Conservation (phyloP, 2,329 filamentous ascomycete species). For the Achaetomium macrosporum region DNA sequence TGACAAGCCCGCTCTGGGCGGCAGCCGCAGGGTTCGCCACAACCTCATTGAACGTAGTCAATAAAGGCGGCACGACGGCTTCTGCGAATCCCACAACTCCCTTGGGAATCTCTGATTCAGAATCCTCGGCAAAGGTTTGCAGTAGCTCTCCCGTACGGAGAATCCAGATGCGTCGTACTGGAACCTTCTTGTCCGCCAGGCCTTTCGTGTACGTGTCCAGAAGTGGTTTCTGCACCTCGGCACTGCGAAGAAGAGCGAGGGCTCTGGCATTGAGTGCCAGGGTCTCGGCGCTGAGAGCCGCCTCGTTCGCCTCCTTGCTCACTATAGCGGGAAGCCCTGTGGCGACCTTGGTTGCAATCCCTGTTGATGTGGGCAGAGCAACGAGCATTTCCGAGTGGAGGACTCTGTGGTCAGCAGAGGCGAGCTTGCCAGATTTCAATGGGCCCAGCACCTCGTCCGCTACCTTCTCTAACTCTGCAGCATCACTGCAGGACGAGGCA, state of each 20-base stretch:
- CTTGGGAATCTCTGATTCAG: constrained; percentile 37
- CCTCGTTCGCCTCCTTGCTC: constrained; percentile 83
- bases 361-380: constrained; percentile 52
- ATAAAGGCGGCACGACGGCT: constrained; percentile 47
- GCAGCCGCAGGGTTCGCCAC: constrained; percentile 70
- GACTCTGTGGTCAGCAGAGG: constrained; percentile 77
- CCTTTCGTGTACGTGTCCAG: constrained; percentile 74
- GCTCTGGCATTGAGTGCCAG: constrained; percentile 63
- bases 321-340: constrained; percentile 62
- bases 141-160: constrained; percentile 67
- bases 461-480: constrained; percentile 57
- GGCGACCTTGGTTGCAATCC: constrained; percentile 61
- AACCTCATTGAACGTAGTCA: constrained; percentile 72
- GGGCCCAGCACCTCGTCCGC: constrained; percentile 72
- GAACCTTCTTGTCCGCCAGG: constrained; percentile 74
- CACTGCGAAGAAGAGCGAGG: constrained; percentile 53
- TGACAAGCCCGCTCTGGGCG: constrained; percentile 75
- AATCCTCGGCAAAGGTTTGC: constrained; percentile 46
- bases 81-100: constrained; percentile 48
- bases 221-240: constrained; percentile 59
- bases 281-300: constrained; percentile 70
- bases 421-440: constrained; percentile 76
- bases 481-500: constrained; percentile 55
- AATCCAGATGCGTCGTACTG: constrained; percentile 74
- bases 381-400: constrained; percentile 77